A percentile compares a stretch with the other conserved stretches of the same genome.
Conservation (phyloP, 1,284 basidiomycete genomes). For the Ustilago shanxiensis region DNA sequence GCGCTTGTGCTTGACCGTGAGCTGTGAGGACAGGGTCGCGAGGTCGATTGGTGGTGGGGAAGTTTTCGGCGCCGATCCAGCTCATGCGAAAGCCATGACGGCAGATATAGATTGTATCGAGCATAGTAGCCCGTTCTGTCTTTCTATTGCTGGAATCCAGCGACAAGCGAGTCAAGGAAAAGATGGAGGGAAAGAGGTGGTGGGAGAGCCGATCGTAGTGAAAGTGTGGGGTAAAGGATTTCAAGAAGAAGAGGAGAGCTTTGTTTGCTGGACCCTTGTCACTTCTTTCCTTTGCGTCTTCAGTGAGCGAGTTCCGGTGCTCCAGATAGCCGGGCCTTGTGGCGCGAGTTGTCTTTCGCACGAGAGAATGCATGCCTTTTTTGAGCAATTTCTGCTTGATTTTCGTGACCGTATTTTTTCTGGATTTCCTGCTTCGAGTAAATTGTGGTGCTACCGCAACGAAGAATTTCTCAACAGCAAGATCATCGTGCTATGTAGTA, state of each 20-base stretch:
- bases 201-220: too few species aligned
- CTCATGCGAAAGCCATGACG: conserved; percentile 75
- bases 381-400: background rate
- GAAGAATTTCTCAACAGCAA: background rate
- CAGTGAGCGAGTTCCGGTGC: background rate
- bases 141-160: background rate
- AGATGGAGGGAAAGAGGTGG: too few species aligned
- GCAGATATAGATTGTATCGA: conserved; percentile 83
- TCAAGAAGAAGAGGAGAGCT: background rate
- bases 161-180: too few species aligned
- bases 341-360: conserved; percentile 3
- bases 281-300: background rate
- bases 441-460: too few species aligned
- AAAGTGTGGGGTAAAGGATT: background rate
- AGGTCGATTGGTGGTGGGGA: conserved; percentile 78
- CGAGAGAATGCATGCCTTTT: background rate
- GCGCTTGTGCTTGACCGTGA: conserved; percentile 81
- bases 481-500: background rate
- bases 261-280: conserved; percentile 13
- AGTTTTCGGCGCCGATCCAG: conserved; percentile 76
- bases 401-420: background rate
- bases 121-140: conserved; percentile 67
- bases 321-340: conserved; percentile 6
- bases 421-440: background rate
- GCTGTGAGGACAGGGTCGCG: conserved; percentile 83